phyloP scores from a whole-genome alignment of 176 grass and related monocot genomes.

The Pontederia crassipes region DNA sequence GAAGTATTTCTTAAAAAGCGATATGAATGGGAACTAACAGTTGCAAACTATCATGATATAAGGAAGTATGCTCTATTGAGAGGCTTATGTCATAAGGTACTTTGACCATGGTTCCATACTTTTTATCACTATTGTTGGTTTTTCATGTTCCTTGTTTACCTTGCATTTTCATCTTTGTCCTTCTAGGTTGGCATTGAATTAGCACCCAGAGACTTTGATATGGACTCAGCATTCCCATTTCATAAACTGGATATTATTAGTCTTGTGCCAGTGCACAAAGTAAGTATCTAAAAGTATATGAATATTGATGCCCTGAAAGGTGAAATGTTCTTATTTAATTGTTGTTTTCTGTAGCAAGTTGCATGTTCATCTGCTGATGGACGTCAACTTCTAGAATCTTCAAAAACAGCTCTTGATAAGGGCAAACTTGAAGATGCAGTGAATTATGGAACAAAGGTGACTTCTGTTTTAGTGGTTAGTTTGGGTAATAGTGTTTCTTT shows the following conservation, averaged over 20 bases:
- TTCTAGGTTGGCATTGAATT: conserved; percentile 92
- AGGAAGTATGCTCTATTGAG: conserved; percentile 90
- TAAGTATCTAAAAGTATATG: conserved; percentile 24
- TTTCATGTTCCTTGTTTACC: conserved; percentile 4
- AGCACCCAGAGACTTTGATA: conserved; percentile 78
- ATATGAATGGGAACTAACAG: conserved; percentile 73
- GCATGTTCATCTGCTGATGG: conserved; percentile 97
- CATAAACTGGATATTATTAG: conserved; percentile 86
- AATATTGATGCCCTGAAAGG: not conserved
- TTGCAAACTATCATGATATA: conserved; percentile 62
- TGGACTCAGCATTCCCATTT: conserved; percentile 85
- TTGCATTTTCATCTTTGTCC: conserved; percentile 9
- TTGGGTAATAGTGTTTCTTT: not conserved
- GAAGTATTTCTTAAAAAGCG: conserved; percentile 71
- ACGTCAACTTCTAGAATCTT: conserved; percentile 91
- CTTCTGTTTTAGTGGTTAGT: conserved; percentile 9
- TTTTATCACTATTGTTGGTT: conserved; percentile 14
- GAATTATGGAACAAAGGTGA: conserved; percentile 97
- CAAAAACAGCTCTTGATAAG: conserved; percentile 99
- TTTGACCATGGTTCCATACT: not conserved
- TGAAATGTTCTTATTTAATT: conserved; percentile 1
- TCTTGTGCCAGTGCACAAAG: conserved; percentile 87
- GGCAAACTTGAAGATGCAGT: conserved; percentile 99
- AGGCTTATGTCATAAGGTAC: conserved; percentile 95
- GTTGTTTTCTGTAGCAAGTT: conserved; percentile 65